Percentiles rank a stretch among this genome's conserved stretches.
Evolutionary conservation across 768 basidiomycete species (phyloP).

Genomic region (Dioszegia crocea): DNA sequence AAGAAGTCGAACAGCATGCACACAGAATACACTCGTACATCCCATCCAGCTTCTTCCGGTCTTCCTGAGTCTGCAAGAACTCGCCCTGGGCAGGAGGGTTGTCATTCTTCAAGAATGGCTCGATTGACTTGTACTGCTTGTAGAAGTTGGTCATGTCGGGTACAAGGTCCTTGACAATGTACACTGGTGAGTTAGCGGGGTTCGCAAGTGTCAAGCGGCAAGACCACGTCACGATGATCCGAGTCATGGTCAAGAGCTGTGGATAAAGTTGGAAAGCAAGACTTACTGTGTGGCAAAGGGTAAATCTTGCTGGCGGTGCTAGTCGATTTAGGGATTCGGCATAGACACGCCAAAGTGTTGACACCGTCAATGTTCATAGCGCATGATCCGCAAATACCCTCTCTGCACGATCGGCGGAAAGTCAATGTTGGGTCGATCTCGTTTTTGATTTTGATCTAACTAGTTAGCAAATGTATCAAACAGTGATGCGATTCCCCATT

Average conservation of each 20-base stretch:
- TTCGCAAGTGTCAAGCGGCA: too few species aligned
- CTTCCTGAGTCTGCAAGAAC: conserved; percentile 82
- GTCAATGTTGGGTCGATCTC: conserved; percentile 95
- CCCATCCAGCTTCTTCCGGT: conserved; percentile 91
- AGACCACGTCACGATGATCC: too few species aligned
- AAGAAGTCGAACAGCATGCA: conserved; percentile 92
- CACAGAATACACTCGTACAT: conserved; percentile 87
- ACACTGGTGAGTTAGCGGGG: too few species aligned
- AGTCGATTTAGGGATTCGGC: conserved; percentile 77
- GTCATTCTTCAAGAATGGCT: conserved; percentile 92
- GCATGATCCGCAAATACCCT: conserved; percentile 90
- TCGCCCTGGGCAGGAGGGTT: conserved; percentile 77
- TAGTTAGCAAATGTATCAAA: neutral
- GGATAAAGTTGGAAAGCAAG: neutral
- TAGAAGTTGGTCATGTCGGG: conserved; percentile 55
- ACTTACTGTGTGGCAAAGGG: conserved; percentile 92
- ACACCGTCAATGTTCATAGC: conserved; percentile 97
- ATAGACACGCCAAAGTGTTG: conserved; percentile 95
- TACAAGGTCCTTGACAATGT: conserved; percentile 97
- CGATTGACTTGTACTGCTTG: conserved; percentile 99
- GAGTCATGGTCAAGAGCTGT: neutral
- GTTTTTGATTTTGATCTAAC: conserved; percentile 95
- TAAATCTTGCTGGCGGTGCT: conserved; percentile 83
- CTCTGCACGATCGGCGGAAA: conserved; percentile 61
- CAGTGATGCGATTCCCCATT: too few species aligned